These are phyloP conservation scores for Fusarium duplospermum DNA, from an alignment of 2,329 filamentous ascomycete species.

Conservation along the genomic window DNA sequence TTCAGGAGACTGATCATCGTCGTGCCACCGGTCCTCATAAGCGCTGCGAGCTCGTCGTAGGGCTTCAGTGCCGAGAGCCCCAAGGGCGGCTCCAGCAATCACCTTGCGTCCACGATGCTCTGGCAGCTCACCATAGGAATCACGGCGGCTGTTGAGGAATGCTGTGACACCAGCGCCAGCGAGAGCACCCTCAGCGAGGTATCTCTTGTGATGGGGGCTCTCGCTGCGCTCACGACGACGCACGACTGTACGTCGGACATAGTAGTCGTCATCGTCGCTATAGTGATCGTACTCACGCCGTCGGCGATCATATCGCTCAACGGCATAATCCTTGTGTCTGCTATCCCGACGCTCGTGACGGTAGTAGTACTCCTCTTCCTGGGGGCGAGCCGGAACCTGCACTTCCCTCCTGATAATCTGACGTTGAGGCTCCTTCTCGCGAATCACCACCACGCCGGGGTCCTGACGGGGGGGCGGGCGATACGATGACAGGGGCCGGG, in stretches of 20 bases:
- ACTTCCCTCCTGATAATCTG: not conserved
- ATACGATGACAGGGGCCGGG: conserved; percentile 63
- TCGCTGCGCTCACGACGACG: conserved; percentile 64
- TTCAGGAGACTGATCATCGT: conserved; percentile 53
- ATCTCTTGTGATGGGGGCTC: conserved; percentile 66
- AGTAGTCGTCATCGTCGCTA: conserved; percentile 62
- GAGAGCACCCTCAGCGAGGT: conserved; percentile 73
- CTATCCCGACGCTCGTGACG: conserved; percentile 59
- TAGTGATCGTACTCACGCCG: conserved; percentile 58
- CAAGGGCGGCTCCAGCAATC: conserved; percentile 70
- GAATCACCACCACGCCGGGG: conserved; percentile 57
- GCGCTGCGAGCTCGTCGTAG: conserved; percentile 70
- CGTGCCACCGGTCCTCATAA: conserved; percentile 65
- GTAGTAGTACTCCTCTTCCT: conserved; percentile 64
- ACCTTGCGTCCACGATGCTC: conserved; percentile 69
- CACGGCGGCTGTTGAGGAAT: conserved; percentile 66
- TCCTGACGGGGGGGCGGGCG: conserved; percentile 58
- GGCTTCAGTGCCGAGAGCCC: conserved; percentile 71
- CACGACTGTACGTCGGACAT: conserved; percentile 58
- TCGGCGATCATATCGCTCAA: conserved; percentile 54
- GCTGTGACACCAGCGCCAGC: conserved; percentile 72
- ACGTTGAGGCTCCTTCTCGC: conserved; percentile 54
- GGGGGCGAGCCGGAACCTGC: conserved; percentile 24
- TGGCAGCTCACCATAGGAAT: conserved; percentile 60
- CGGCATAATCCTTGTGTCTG: conserved; percentile 50